Evolutionary conservation across 2,329 filamentous ascomycete species (phyloP), one percentile per base, ranked within the genome.

Genomic region (Cryphonectria radicalis): DNA sequence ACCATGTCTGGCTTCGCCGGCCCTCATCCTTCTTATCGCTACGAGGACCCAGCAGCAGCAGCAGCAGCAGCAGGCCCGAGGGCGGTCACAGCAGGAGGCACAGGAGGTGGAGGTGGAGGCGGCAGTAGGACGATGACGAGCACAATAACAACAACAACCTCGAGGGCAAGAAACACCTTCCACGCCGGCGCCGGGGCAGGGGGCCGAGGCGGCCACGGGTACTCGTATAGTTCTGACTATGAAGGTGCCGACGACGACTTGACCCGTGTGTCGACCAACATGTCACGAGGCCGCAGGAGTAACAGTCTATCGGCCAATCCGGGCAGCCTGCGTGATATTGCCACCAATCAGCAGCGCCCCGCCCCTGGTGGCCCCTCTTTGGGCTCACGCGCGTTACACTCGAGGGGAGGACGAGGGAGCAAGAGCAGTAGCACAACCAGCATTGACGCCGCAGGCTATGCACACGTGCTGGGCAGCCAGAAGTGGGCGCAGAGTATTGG

Each of bases 401-500:
- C 87, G 46, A 83, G 88, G 63, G 86, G 86, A 50, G 85, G 87
- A 70, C 91, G 91, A 79, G 88, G 88, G 63, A 94, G 91, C 82
- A 93, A 92, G 81, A 95, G 92, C 77, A 93, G 91, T 80, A 88
- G 86, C 77, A 87, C 87, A 63, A 89, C 87, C 74, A 92, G 91
- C 81, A 85, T 92, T 76, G 90, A 92, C 76, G 84, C 87, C 72
- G 63, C 57, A 57, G 89, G 89, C 63, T 89, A 90, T 76, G 84
- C 84, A 35, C 87, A 89, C 72, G 84, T 87, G 25, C 78, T 88
- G 73, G 85, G 86, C 73, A 88, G 84, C 75, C 89, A 90, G 77
- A 87, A 88, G 74, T 86, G 88, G 83, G 85, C 84, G 63, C 85
- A 89, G 74, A 83, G 83, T 37, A 82, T 84, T 70, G 81, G 82